Evolutionary conservation across 352 stramenopile species (phyloP).

Genomic region (Vaucheria bursata): DNA sequence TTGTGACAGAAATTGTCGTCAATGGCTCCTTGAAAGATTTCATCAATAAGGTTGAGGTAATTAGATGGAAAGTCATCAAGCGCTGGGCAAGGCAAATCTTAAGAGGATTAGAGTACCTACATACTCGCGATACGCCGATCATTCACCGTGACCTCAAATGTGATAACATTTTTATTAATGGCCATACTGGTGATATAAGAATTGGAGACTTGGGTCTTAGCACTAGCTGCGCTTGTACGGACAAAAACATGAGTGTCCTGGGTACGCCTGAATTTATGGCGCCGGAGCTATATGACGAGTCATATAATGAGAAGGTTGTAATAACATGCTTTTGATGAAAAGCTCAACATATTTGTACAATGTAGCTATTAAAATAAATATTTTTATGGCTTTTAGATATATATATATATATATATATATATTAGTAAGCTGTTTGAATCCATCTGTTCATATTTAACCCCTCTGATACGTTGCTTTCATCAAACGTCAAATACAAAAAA

Average conservation of each 20-base stretch:
- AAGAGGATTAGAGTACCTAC: conserved; percentile 89
- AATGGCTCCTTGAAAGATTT: conserved; percentile 86
- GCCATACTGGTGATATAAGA: conserved; percentile 88
- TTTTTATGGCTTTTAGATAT: no score
- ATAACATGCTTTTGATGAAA: not conserved
- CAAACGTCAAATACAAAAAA: no score
- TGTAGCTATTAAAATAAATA: no score
- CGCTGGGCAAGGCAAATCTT: conserved; percentile 94
- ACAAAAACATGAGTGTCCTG: conserved; percentile 71
- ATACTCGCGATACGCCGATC: conserved; percentile 92
- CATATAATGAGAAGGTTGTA: conserved; percentile 83
- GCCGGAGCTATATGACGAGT: conserved; percentile 95
- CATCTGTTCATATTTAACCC: no score
- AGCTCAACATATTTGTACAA: no score
- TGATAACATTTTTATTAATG: conserved; percentile 94
- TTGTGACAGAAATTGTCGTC: conserved; percentile 97
- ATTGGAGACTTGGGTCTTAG: conserved; percentile 83
- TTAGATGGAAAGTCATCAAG: conserved; percentile 97
- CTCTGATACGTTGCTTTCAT: no score
- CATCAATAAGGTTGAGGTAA: conserved; percentile 92
- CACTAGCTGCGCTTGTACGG: conserved; percentile 28
- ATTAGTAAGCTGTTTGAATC: no score
- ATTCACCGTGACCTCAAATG: conserved; percentile 85
- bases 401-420: no score
- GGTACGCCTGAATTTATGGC: conserved; percentile 99